A percentile compares a stretch with the other conserved stretches of the same genome.
phyloP scores from a whole-genome alignment of 2,329 filamentous ascomycete species.

The Cordyceps fumosorosea region DNA sequence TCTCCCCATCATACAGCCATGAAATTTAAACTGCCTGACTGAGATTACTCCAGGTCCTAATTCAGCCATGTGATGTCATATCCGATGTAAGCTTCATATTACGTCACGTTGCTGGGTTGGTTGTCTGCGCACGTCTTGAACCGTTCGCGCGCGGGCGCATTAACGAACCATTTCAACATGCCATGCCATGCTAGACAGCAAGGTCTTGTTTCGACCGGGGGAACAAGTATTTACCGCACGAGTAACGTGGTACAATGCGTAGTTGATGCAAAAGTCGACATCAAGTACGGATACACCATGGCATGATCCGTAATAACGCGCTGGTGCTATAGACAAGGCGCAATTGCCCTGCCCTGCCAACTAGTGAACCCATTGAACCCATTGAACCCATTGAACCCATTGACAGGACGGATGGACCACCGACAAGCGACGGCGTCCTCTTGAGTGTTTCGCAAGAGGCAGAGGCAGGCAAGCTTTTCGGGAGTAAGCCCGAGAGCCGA shows the following conservation, averaged over 20 bases:
- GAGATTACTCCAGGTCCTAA: neutral
- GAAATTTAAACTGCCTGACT: neutral
- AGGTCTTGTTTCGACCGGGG: no score
- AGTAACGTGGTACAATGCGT: no score
- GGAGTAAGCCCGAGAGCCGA: neutral
- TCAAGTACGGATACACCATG: neutral
- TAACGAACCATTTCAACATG: no score
- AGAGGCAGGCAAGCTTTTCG: neutral
- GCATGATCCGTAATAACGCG: neutral
- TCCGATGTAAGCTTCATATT: neutral
- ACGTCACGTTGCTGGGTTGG: no score
- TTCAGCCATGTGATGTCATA: constrained; percentile 2
- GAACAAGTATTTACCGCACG: no score
- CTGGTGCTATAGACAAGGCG: neutral
- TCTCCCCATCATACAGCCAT: constrained; percentile 3
- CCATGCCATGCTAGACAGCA: no score
- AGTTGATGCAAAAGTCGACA: neutral
- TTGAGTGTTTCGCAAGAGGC: neutral
- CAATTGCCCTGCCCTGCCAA: neutral
- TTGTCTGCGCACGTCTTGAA: no score
- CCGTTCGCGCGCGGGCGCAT: no score
- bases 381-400: no score
- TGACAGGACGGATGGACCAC: neutral
- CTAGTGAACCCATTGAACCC: no score
- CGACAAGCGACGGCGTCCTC: neutral